Evolutionary conservation across 169 alveolate species (phyloP).

Genomic region (Perkinsus marinus): DNA sequence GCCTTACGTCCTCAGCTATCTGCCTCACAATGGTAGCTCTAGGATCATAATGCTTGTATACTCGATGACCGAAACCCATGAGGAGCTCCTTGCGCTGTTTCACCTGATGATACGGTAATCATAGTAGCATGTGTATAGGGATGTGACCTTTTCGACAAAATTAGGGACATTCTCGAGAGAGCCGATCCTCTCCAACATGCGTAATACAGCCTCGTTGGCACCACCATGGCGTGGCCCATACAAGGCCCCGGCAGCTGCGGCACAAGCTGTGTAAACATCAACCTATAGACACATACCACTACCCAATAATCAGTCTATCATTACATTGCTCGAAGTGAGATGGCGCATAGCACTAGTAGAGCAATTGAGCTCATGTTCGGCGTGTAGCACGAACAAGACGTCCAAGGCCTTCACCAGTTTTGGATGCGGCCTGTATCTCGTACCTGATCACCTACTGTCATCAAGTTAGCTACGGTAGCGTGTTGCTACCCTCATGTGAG

Average conservation of each 20-base stretch:
- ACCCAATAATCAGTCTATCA: constrained; percentile 20
- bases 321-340: constrained; percentile 54
- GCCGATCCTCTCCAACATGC: constrained; percentile 59
- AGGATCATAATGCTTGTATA: constrained; percentile 74
- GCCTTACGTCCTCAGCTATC: constrained; percentile 10
- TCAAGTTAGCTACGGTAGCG: not conserved
- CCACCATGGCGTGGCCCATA: constrained; percentile 83
- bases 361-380: constrained; percentile 71
- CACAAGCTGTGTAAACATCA: constrained; percentile 37
- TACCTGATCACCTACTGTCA: not conserved
- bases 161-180: constrained; percentile 32
- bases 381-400: constrained; percentile 56
- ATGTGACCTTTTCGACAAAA: constrained; percentile 27
- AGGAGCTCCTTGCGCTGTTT: constrained; percentile 52
- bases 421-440: constrained; percentile 51
- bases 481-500: constrained; percentile 24
- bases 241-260: constrained; percentile 67
- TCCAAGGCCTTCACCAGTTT: constrained; percentile 51
- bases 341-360: constrained; percentile 68
- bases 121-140: not conserved
- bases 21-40: constrained; percentile 49
- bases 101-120: not conserved
- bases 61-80: constrained; percentile 77
- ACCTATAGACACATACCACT: not conserved
- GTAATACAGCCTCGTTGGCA: constrained; percentile 70